Evolutionary conservation across 1,284 basidiomycete species (phyloP).

Genomic region (Rhodofomes roseus): DNA sequence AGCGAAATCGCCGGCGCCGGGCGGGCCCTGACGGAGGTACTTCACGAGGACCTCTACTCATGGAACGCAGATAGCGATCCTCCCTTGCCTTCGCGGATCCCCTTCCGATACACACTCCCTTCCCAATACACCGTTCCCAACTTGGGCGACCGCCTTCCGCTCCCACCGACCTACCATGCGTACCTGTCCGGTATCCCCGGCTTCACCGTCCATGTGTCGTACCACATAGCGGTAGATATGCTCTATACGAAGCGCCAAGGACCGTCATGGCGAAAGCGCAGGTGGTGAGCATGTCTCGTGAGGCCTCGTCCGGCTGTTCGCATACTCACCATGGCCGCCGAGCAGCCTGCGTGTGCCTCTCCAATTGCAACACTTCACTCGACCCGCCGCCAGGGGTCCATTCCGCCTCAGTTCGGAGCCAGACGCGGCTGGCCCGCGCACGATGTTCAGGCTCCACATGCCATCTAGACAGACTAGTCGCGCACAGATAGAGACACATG

Average conservation of each 20-base stretch:
- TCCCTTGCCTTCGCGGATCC: constrained; percentile 22
- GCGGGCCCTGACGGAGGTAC: constrained; percentile 10
- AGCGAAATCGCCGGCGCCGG: constrained; percentile 25
- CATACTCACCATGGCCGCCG: neutral
- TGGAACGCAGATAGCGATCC: constrained; percentile 21
- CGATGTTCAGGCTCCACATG: constrained; percentile 17
- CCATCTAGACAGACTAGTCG: constrained; percentile 5
- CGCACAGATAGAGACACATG: constrained; percentile 5
- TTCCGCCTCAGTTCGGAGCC: constrained; percentile 11
- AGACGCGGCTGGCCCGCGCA: constrained; percentile 12
- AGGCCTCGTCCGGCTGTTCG: neutral
- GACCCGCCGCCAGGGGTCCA: constrained; percentile 15
- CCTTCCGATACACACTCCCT: constrained; percentile 26
- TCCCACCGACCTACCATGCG: constrained; percentile 62
- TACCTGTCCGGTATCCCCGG: constrained; percentile 65
- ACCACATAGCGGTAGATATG: constrained; percentile 39
- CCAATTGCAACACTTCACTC: constrained; percentile 12
- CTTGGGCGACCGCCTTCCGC: constrained; percentile 25
- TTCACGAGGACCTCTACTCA: constrained; percentile 21
- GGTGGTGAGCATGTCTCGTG: constrained; percentile 14
- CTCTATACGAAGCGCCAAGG: constrained; percentile 18
- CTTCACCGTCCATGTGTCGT: constrained; percentile 57
- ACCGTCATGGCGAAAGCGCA: constrained; percentile 23
- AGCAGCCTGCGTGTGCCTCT: constrained; percentile 16
- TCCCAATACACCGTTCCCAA: constrained; percentile 15